Conservation (phyloP, 1,139 yeast species). For the Yamadazyma friedrichii region DNA sequence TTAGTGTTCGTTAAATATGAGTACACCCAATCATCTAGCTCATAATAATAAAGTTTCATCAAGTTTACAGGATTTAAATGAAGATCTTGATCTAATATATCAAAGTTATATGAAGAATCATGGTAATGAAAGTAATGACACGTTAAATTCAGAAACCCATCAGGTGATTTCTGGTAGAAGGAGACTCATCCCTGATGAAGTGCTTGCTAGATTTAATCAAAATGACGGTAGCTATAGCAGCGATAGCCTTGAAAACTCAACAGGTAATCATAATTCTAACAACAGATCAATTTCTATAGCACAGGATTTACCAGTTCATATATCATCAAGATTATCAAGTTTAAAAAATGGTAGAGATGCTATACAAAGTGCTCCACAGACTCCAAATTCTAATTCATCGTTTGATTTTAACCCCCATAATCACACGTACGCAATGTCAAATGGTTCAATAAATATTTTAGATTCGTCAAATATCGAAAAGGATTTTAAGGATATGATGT, state of each 20-base stretch:
- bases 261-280: background rate
- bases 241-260: background rate
- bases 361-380: constrained; percentile 29
- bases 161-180: constrained; percentile 7
- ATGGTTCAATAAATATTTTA: constrained; percentile 39
- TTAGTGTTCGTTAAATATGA: background rate
- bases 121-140: constrained; percentile 24
- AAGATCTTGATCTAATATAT: constrained; percentile 37
- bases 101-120: constrained; percentile 22
- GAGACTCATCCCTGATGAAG: constrained; percentile 12
- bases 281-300: background rate
- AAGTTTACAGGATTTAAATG: constrained; percentile 16
- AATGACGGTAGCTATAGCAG: background rate
- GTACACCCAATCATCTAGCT: constrained; percentile 9
- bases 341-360: constrained; percentile 18
- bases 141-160: constrained; percentile 28
- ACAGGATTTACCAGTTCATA: constrained; percentile 21
- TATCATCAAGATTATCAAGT: constrained; percentile 32
- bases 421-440: constrained; percentile 26
- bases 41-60: constrained; percentile 6
- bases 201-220: constrained; percentile 3
- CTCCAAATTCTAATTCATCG: constrained; percentile 26
- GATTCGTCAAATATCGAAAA: constrained; percentile 28
- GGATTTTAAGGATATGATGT: constrained; percentile 15
- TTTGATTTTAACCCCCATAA: constrained; percentile 26